Conservation (phyloP, 768 basidiomycete genomes). For the Stropharia rugosoannulata region DNA sequence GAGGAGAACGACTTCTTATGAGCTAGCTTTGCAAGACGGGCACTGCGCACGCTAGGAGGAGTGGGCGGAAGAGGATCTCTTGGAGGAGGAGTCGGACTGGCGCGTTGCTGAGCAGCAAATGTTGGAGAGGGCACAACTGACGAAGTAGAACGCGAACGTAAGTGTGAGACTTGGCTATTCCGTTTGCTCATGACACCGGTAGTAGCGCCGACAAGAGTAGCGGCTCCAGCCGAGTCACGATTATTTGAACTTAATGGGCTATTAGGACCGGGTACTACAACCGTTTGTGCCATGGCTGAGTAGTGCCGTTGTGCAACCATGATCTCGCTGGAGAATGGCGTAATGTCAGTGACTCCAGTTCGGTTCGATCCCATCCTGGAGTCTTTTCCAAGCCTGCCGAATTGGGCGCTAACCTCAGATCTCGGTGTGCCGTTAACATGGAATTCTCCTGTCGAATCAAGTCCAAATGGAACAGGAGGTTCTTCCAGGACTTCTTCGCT, state of each 20-base stretch:
- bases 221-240: slow-evolving; percentile 27
- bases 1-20: slow-evolving; percentile 68
- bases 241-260: slow-evolving; percentile 34
- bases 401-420: slow-evolving; percentile 56
- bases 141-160: slow-evolving; percentile 61
- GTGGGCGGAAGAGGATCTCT: slow-evolving; percentile 72
- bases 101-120: slow-evolving; percentile 32
- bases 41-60: slow-evolving; percentile 63
- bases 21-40: slow-evolving; percentile 49
- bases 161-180: slow-evolving; percentile 40
- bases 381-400: slow-evolving; percentile 49
- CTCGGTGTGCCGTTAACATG: slow-evolving; percentile 51
- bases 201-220: slow-evolving; percentile 31
- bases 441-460: slow-evolving; percentile 44
- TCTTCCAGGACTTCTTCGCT: slow-evolving; percentile 44
- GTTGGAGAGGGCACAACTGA: slow-evolving; percentile 44
- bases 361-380: slow-evolving; percentile 57
- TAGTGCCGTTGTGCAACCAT: slow-evolving; percentile 77
- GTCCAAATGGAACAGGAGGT: slow-evolving; percentile 63
- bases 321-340: slow-evolving; percentile 53
- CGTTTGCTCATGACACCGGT: slow-evolving; percentile 35
- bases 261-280: slow-evolving; percentile 42
- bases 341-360: slow-evolving; percentile 49
- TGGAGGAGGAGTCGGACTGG: slow-evolving; percentile 57
- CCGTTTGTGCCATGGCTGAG: slow-evolving; percentile 65